Conservation (phyloP, 2,329 filamentous ascomycete genomes). For the Aspergillus chevalieri region DNA sequence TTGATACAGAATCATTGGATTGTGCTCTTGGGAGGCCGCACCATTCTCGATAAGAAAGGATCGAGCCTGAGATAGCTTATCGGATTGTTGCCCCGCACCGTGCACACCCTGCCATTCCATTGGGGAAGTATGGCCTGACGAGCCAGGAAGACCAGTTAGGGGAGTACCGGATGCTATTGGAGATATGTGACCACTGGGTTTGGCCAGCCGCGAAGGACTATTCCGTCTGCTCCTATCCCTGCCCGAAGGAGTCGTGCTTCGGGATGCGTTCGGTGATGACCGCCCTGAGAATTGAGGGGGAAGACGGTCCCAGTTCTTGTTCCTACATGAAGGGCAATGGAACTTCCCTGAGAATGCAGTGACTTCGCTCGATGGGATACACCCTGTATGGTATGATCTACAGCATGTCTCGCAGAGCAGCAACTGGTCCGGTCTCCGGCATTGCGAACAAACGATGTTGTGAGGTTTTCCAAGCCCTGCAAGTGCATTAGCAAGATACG, state of each 20-base stretch:
- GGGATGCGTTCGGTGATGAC: neutral
- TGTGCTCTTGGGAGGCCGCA: neutral
- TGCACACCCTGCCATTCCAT: neutral
- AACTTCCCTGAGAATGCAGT: constrained; percentile 8
- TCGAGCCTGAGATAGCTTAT: neutral
- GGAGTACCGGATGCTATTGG: neutral
- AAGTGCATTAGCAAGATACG: constrained; percentile 4
- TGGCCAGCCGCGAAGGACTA: neutral
- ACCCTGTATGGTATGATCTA: constrained; percentile 25
- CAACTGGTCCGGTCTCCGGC: constrained; percentile 19
- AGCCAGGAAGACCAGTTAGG: neutral
- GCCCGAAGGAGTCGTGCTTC: neutral
- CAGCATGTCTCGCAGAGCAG: constrained; percentile 25
- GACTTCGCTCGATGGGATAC: constrained; percentile 9
- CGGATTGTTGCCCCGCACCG: neutral
- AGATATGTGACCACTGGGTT: neutral
- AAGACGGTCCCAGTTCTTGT: neutral
- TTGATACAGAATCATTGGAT: constrained; percentile 10
- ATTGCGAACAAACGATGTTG: constrained; percentile 25
- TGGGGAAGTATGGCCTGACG: neutral
- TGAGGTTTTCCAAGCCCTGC: constrained; percentile 24
- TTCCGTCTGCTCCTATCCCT: neutral
- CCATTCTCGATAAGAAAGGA: neutral
- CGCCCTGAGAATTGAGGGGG: neutral
- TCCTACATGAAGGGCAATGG: constrained; percentile 1